phyloP scores from a whole-genome alignment of 1,284 basidiomycete species.

The Pseudozyma tsukubaensis region DNA sequence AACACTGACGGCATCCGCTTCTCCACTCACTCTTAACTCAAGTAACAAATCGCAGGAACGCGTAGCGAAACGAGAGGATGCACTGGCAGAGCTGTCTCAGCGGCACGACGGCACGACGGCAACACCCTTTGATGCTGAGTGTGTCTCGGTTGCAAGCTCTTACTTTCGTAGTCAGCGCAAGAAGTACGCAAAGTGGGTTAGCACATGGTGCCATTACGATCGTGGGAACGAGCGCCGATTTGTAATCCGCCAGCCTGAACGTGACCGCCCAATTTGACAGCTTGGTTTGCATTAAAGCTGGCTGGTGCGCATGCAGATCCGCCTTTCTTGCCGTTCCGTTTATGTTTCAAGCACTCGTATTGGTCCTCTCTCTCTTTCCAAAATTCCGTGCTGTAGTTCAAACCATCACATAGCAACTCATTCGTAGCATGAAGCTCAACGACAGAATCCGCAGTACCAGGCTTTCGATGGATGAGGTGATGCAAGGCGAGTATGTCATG shows the following conservation, averaged over 20 bases:
- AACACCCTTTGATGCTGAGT: not conserved
- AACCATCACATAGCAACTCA: too few species aligned
- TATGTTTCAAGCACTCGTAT: not conserved
- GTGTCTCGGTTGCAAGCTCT: not conserved
- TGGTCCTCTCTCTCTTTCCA: not conserved
- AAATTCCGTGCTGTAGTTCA: not conserved
- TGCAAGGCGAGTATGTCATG: not conserved
- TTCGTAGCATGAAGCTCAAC: not conserved
- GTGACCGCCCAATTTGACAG: slow-evolving; percentile 3
- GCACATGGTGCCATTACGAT: slow-evolving; percentile 20
- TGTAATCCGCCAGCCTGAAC: slow-evolving; percentile 22
- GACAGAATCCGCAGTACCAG: too few species aligned
- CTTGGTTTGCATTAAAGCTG: slow-evolving; percentile 4
- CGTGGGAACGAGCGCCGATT: slow-evolving; percentile 24
- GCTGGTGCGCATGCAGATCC: slow-evolving; percentile 5
- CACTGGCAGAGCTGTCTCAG: too few species aligned
- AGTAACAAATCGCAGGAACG: too few species aligned
- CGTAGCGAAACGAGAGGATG: too few species aligned
- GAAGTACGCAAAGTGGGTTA: not conserved
- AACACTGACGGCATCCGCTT: too few species aligned
- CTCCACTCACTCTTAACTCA: too few species aligned
- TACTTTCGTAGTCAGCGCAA: not conserved
- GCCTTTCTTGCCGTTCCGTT: not conserved
- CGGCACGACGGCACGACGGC: too few species aligned
- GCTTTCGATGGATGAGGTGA: too few species aligned